These are phyloP conservation scores for Eutrema salsugineum DNA, from an alignment of 441 rosid genomes.

Conservation along the genomic window DNA sequence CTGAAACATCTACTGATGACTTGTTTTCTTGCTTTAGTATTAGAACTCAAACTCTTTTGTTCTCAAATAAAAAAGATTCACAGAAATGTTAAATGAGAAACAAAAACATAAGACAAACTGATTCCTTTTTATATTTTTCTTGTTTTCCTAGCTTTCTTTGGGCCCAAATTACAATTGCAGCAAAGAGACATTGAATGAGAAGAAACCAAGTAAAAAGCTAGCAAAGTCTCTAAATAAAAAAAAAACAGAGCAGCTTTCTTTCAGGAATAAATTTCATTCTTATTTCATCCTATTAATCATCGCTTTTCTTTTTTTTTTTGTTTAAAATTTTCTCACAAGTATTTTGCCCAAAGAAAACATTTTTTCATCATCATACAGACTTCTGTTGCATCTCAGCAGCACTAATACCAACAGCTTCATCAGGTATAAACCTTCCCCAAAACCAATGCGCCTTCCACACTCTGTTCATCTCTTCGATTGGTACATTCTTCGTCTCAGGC, in stretches of 20 bases:
- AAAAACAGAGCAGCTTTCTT: conserved; percentile 14
- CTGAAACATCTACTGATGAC: not conserved
- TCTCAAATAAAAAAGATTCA: not conserved
- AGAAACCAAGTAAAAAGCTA: not conserved
- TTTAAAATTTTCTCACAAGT: not conserved
- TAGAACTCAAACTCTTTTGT: not conserved
- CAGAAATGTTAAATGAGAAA: not conserved
- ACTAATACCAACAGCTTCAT: conserved; percentile 33
- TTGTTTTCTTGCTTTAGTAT: not conserved
- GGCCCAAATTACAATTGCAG: conserved; percentile 14
- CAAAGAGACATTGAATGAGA: not conserved
- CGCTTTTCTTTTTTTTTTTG: not conserved
- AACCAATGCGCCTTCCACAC: conserved; percentile 48
- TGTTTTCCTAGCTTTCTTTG: not conserved
- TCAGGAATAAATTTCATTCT: not conserved
- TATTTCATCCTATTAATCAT: conserved; percentile 7
- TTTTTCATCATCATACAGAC: conserved; percentile 10
- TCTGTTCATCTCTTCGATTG: conserved; percentile 48
- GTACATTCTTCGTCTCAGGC: conserved; percentile 48
- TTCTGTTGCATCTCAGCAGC: conserved; percentile 34
- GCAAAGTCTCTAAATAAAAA: not conserved
- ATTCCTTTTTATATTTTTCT: not conserved
- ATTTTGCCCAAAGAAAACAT: not conserved
- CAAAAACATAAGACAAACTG: not conserved
- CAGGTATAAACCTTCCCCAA: conserved; percentile 46